Conservation (phyloP, 805 yeast species). For the Wickerhamomyces strasburgensis region DNA sequence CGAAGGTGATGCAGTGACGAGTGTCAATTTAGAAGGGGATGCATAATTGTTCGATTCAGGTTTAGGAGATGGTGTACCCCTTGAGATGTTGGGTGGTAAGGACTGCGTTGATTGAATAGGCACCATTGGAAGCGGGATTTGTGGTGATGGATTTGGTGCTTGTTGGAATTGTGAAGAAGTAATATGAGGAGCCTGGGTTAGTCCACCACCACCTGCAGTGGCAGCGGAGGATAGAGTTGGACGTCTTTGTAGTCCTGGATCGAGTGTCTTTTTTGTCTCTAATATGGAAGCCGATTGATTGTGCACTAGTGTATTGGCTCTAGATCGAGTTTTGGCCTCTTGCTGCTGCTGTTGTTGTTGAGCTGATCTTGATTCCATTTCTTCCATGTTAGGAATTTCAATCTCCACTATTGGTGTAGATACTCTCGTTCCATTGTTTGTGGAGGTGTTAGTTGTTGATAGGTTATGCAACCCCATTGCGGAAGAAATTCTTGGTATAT, state of each 20-base stretch:
- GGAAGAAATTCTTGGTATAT: conserved; percentile 20
- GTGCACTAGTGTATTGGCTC: conserved; percentile 27
- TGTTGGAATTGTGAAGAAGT: conserved; percentile 2
- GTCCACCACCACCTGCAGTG: background rate
- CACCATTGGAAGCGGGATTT: conserved; percentile 1
- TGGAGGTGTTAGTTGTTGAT: conserved; percentile 10
- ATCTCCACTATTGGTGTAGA: conserved; percentile 57
- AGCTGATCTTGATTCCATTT: conserved; percentile 26
- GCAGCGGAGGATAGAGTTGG: conserved; percentile 14
- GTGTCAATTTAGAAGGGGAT: conserved; percentile 28
- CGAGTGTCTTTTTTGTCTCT: conserved; percentile 20
- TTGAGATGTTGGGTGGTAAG: conserved; percentile 20
- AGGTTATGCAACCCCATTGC: conserved; percentile 16
- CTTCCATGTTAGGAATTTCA: conserved; percentile 69
- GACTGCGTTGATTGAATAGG: background rate
- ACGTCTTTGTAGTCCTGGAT: conserved; percentile 19
- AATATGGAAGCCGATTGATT: conserved; percentile 17
- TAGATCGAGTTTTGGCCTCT: conserved; percentile 22
- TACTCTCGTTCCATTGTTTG: conserved; percentile 25
- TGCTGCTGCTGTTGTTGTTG: conserved; percentile 11
- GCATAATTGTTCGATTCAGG: conserved; percentile 18
- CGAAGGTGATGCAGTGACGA: conserved; percentile 28
- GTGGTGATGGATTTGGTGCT: conserved; percentile 5
- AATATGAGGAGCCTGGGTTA: background rate
- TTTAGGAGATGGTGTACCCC: conserved; percentile 46